Conservation (phyloP, 108 stramenopile species). For the Epithemia pelagica region DNA sequence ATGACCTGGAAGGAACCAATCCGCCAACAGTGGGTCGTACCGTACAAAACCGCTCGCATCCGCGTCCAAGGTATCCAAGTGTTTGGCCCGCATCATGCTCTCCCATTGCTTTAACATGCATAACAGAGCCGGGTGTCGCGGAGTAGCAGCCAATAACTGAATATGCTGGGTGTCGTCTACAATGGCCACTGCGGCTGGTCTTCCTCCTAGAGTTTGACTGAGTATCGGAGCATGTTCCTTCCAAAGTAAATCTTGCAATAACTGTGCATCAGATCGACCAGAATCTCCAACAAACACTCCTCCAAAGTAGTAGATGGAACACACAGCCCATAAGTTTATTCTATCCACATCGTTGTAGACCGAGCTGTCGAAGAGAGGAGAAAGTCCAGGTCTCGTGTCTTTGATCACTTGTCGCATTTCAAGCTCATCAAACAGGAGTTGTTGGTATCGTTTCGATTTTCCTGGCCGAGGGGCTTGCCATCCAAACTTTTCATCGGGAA, state of each 20-base stretch:
- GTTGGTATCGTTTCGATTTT: not conserved
- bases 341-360: not conserved
- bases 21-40: not conserved
- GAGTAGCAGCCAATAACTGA: not conserved
- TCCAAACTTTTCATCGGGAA: not conserved
- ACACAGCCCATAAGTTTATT: not conserved
- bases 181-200: not conserved
- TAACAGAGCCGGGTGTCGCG: not conserved
- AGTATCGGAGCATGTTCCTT: not conserved
- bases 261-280: not conserved
- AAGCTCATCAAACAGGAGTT: not conserved
- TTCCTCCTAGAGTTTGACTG: not conserved
- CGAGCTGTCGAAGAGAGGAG: not conserved
- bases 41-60: not conserved
- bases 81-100: not conserved
- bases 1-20: not conserved
- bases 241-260: not conserved
- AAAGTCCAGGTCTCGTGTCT: not conserved
- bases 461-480: not conserved
- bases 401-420: not conserved
- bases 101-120: not conserved
- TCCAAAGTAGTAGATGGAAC: not conserved
- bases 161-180: not conserved
- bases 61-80: not conserved
- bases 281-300: not conserved